Evolutionary conservation across 331 rosid species (phyloP).

Genomic region (Pyracantha coccinea): DNA sequence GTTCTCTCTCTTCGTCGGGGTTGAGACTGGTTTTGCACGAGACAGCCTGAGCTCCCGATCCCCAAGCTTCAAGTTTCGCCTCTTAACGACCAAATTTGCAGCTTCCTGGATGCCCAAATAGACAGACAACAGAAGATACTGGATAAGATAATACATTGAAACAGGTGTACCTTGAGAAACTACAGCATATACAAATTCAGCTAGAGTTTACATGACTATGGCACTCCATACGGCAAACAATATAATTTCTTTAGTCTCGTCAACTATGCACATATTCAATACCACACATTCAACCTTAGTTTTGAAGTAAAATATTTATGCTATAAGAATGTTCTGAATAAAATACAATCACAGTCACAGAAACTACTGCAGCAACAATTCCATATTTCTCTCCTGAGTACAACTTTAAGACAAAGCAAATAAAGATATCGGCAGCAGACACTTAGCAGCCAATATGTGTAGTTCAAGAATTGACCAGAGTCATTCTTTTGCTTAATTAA

Average conservation of each 20-base stretch:
- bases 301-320: background rate
- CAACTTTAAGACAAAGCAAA: background rate
- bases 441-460: background rate
- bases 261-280: background rate
- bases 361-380: background rate
- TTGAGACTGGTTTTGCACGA: constrained; percentile 42
- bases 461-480: background rate
- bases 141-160: background rate
- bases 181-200: background rate
- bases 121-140: background rate
- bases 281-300: background rate
- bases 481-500: background rate
- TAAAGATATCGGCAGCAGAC: background rate
- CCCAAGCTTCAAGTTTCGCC: constrained; percentile 57
- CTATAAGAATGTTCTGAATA: background rate
- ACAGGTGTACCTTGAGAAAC: background rate
- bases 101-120: constrained; percentile 55
- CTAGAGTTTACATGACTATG: background rate
- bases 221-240: background rate
- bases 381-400: background rate
- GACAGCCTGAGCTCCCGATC: constrained; percentile 59
- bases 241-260: background rate
- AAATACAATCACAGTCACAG: background rate
- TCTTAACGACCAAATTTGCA: constrained; percentile 45
- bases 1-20: constrained; percentile 46